A percentile compares a stretch with the other conserved stretches of the same genome.
phyloP scores from a whole-genome alignment of 768 basidiomycete species.

The Pleurotus eryngii region DNA sequence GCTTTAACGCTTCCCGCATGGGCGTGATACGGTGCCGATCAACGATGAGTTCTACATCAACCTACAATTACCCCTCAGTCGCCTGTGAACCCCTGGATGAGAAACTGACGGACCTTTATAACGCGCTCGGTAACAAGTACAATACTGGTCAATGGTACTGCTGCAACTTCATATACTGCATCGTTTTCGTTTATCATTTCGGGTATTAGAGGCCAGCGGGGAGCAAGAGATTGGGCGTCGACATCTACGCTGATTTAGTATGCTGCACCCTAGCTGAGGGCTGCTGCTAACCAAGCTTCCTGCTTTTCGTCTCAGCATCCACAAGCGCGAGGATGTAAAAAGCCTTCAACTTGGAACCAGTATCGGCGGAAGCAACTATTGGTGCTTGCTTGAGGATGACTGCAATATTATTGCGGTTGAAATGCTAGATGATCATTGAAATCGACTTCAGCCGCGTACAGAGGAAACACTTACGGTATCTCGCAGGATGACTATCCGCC shows the following conservation, averaged over 20 bases:
- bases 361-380: slow-evolving; percentile 37
- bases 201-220: slow-evolving; percentile 72
- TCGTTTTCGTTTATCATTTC: slow-evolving; percentile 43
- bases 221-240: slow-evolving; percentile 55
- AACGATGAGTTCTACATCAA: slow-evolving; percentile 68
- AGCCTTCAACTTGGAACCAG: slow-evolving; percentile 45
- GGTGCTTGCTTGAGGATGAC: slow-evolving; percentile 68
- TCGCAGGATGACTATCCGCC: slow-evolving; percentile 80
- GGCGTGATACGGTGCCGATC: slow-evolving; percentile 59
- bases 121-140: slow-evolving; percentile 65
- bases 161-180: slow-evolving; percentile 61
- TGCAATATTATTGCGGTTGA: slow-evolving; percentile 63
- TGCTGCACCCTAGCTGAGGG: neutral
- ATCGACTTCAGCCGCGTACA: neutral
- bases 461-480: slow-evolving; percentile 58
- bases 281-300: slow-evolving; percentile 43
- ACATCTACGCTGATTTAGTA: slow-evolving; percentile 42
- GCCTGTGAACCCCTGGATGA: too few species aligned
- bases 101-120: slow-evolving; percentile 55
- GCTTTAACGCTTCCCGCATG: slow-evolving; percentile 54
- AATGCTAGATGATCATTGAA: slow-evolving; percentile 53
- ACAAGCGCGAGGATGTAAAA: slow-evolving; percentile 77
- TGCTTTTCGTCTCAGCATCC: slow-evolving; percentile 53
- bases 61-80: slow-evolving; percentile 32
- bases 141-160: slow-evolving; percentile 71